Evolutionary conservation across 2,329 filamentous ascomycete species (phyloP).

Genomic region (Clarireedia monteithiana): DNA sequence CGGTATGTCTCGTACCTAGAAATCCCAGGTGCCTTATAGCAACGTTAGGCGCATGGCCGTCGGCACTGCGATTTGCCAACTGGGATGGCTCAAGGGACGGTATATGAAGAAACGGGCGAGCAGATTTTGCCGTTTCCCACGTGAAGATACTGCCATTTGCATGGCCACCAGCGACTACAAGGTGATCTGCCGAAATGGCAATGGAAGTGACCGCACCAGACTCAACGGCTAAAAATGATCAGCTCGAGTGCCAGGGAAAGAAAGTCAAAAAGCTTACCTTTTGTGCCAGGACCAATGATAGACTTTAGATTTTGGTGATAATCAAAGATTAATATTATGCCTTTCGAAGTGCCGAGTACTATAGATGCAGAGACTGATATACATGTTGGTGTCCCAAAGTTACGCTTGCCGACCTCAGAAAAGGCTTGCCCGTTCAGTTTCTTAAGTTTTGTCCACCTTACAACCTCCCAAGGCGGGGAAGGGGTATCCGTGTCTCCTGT

Average conservation of each 20-base stretch:
- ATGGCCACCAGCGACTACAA: conserved; percentile 85
- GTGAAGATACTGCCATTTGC: conserved; percentile 89
- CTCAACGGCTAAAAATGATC: conserved; percentile 60
- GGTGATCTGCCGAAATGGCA: conserved; percentile 88
- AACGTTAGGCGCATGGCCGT: conserved; percentile 75
- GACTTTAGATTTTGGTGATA: conserved; percentile 93
- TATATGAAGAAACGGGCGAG: conserved; percentile 82
- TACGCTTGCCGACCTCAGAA: conserved; percentile 84
- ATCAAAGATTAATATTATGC: conserved; percentile 91
- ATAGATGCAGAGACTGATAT: conserved; percentile 82
- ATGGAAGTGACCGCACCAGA: conserved; percentile 81
- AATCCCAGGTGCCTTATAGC: conserved; percentile 90
- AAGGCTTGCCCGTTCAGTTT: conserved; percentile 87
- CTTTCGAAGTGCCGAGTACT: conserved; percentile 86
- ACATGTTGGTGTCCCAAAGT: conserved; percentile 87
- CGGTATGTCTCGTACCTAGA: conserved; percentile 85
- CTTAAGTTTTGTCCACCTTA: conserved; percentile 88
- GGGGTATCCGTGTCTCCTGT: conserved; percentile 59
- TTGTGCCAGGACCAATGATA: conserved; percentile 88
- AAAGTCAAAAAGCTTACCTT: conserved; percentile 46
- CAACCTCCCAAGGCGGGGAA: conserved; percentile 89
- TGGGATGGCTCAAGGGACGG: conserved; percentile 63
- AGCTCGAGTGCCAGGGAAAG: background rate
- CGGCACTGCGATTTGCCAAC: conserved; percentile 55
- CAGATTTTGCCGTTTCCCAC: conserved; percentile 81